These are phyloP conservation scores for Cryomyces minteri DNA, from an alignment of 495 filamentous ascomycete species.

Conservation along the genomic window DNA sequence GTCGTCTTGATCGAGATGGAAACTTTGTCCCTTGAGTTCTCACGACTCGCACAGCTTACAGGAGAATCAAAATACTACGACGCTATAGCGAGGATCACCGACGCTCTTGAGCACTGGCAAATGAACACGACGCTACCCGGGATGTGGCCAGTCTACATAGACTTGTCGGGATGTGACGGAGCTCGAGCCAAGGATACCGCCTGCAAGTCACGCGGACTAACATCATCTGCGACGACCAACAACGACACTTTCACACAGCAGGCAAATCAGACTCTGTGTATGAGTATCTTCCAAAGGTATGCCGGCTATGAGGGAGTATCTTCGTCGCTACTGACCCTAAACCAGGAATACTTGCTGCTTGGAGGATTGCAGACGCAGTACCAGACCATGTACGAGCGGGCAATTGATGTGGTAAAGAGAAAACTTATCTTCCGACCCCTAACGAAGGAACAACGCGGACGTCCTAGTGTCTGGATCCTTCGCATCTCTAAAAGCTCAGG, in stretches of 20 bases:
- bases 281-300: slow-evolving; percentile 84
- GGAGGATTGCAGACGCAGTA: slow-evolving; percentile 75
- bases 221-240: slow-evolving; percentile 3
- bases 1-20: slow-evolving; percentile 72
- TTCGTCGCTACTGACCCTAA: too few relatives aligned
- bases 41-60: slow-evolving; percentile 79
- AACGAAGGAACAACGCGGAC: slow-evolving; percentile 52
- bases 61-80: slow-evolving; percentile 82
- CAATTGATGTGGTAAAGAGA: slow-evolving; percentile 50
- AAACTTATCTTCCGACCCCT: slow-evolving; percentile 74
- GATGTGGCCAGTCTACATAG: slow-evolving; percentile 65
- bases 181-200: slow-evolving; percentile 1
- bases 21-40: slow-evolving; percentile 83
- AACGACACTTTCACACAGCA: slow-evolving; percentile 44
- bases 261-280: slow-evolving; percentile 81
- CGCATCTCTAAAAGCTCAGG: slow-evolving; percentile 14
- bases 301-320: slow-evolving; percentile 3
- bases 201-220: slow-evolving; percentile 19
- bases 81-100: slow-evolving; percentile 78
- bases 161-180: slow-evolving; percentile 49
- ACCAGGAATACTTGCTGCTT: slow-evolving; percentile 42
- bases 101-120: slow-evolving; percentile 73
- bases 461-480: slow-evolving; percentile 56
- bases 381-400: slow-evolving; percentile 56
- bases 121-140: slow-evolving; percentile 55